phyloP scores from a whole-genome alignment of 192 early-diverging fungal genomes.

The Chytriomyces sp. region DNA sequence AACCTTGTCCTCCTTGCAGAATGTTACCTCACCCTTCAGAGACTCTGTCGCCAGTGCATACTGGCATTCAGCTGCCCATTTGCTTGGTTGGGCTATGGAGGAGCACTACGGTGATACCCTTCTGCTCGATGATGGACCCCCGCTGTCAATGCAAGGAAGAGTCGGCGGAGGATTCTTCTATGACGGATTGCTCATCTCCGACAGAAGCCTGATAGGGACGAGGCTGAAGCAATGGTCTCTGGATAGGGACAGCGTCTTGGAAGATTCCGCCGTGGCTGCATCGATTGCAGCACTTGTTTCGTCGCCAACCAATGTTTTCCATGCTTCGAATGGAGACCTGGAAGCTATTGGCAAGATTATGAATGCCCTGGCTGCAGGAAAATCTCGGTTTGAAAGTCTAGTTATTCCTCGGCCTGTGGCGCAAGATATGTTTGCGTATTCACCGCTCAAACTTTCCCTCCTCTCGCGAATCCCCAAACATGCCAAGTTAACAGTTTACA shows the following conservation, averaged over 20 bases:
- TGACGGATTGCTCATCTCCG: slow-evolving; percentile 65
- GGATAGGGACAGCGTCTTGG: slow-evolving; percentile 21
- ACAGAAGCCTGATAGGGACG: slow-evolving; percentile 28
- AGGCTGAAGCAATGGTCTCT: slow-evolving; percentile 26
- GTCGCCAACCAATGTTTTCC: slow-evolving; percentile 44
- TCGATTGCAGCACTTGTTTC: slow-evolving; percentile 26
- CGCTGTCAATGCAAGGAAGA: slow-evolving; percentile 33
- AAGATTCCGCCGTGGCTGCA: not conserved
- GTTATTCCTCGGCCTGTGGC: slow-evolving; percentile 63
- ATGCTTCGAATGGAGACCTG: slow-evolving; percentile 57
- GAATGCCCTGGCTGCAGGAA: slow-evolving; percentile 52
- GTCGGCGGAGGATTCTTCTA: slow-evolving; percentile 79
- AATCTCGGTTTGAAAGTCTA: slow-evolving; percentile 66
- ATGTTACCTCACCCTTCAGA: not conserved
- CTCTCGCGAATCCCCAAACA: slow-evolving; percentile 53
- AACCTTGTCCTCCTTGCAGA: too few species aligned
- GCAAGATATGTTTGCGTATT: slow-evolving; percentile 64
- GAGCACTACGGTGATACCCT: slow-evolving; percentile 66
- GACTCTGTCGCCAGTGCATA: not conserved
- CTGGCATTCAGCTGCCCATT: slow-evolving; percentile 46
- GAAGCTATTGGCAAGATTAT: slow-evolving; percentile 40
- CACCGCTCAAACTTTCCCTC: slow-evolving; percentile 76
- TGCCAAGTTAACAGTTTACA: slow-evolving; percentile 63
- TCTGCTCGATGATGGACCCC: slow-evolving; percentile 72
- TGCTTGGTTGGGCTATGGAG: slow-evolving; percentile 70